Conservation (phyloP, 345 rosid genomes). For the Viola odorata region DNA sequence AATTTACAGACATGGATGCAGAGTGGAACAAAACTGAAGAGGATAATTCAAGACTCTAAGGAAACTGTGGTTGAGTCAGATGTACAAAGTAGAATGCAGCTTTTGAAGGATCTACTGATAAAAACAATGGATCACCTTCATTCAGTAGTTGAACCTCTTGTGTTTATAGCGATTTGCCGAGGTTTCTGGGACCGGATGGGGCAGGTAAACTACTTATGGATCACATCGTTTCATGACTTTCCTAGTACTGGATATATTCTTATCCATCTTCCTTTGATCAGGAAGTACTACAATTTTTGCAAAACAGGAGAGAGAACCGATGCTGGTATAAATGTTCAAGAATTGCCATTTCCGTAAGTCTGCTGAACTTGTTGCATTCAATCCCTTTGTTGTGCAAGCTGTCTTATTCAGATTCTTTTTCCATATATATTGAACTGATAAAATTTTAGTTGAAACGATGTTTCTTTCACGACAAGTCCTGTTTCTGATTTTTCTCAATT, state of each 20-base stretch:
- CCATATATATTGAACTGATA: too few relatives aligned
- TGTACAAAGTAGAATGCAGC: conserved; percentile 20
- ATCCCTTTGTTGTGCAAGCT: not conserved
- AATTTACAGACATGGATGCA: conserved; percentile 17
- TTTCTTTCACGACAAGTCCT: too few relatives aligned
- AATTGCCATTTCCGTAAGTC: conserved; percentile 21
- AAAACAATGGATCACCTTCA: conserved; percentile 20
- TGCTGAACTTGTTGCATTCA: not conserved
- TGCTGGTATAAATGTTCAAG: conserved; percentile 21
- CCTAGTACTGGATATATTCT: not conserved
- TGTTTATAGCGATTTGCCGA: conserved; percentile 22
- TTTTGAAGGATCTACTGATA: conserved; percentile 19
- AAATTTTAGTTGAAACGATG: too few relatives aligned
- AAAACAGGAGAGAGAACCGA: conserved; percentile 14
- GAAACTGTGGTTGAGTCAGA: conserved; percentile 20
- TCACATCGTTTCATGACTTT: not conserved
- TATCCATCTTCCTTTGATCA: not conserved
- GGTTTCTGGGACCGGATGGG: conserved; percentile 29
- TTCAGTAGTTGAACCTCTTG: conserved; percentile 19
- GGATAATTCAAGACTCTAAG: conserved; percentile 20
- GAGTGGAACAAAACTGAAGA: conserved; percentile 23
- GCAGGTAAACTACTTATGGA: conserved; percentile 13
- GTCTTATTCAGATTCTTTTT: not conserved
- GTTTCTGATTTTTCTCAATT: too few relatives aligned
- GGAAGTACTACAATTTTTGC: conserved; percentile 16